Evolutionary conservation across 345 rosid genomes (phyloP), one percentile per base, ranked within the genome.

Genomic region (Aethionema arabicum): DNA sequence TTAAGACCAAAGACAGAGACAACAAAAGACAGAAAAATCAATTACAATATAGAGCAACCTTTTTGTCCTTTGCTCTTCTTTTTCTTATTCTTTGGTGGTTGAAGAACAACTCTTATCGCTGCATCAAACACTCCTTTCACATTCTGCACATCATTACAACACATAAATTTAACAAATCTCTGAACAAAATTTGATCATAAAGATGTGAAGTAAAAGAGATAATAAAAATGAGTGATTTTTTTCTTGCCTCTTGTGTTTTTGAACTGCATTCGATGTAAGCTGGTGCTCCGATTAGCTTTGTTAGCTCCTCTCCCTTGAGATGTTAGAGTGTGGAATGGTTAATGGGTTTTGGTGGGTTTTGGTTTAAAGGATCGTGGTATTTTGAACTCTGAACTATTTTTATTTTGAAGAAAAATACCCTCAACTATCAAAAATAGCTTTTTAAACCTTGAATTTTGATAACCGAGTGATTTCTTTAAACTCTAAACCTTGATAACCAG

Each of bases 231-330:
- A 12, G 37, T 35, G 13, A 6, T 41, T 50, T 3, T 51, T 14
- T 50, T 33, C 29, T 9, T 69, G 81, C 99, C 97, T 87, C 88
- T 73, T 92, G 99, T 21, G 99, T 70, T 74, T 87, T 92, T 12
- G 99, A 84, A 72, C 99, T 92, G 82, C 99, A 92, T 55, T 92
- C 99, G 4, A 92, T 83, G 72, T 90, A 92, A 43, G 88, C 85
- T 60, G 96, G 90, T 11, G 97, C 83, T 50, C 74, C 85, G 13
- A 92, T 87, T 72, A 77, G 87, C 70, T 84, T 89, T 78, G 70
- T 84, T 59, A 90, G 84, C 66, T 92, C 99, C 74, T 89, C 98
- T 58, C 99, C 99, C 99, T 92, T 59, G 32, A n/a, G 11, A 66
- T 56, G 49, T 3, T 36, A 46, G 49, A 55, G n/a, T 5, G 11